Evolutionary conservation across 2,329 filamentous ascomycete species (phyloP).

Genomic region (Ophiostoma sp.): DNA sequence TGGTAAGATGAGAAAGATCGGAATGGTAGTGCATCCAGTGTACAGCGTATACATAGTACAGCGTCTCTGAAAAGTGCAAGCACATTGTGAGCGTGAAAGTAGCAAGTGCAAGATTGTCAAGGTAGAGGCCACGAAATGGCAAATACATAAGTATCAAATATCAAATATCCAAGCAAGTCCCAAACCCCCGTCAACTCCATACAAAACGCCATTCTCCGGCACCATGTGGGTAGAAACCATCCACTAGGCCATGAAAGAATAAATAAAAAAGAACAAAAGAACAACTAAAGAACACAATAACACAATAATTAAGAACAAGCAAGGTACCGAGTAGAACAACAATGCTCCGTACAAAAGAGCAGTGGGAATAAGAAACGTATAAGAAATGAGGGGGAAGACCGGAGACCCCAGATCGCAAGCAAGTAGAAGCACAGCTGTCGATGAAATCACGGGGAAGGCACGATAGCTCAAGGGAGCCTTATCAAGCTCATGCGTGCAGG

Average conservation of each 20-base stretch:
- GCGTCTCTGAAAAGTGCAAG: neutral
- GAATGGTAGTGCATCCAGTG: neutral
- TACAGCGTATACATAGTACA: neutral
- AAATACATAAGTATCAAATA: neutral
- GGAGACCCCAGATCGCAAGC: neutral
- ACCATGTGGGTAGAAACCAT: neutral
- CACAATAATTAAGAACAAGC: neutral
- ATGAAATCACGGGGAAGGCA: neutral
- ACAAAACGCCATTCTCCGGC: conserved; percentile 13
- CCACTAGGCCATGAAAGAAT: neutral
- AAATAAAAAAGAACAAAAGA: neutral
- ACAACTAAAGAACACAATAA: neutral
- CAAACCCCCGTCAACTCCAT: neutral
- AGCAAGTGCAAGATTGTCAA: neutral
- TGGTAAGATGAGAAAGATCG: neutral
- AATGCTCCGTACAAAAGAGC: neutral
- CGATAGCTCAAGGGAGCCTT: neutral
- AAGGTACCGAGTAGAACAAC: neutral
- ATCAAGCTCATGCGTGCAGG: conserved; percentile 7
- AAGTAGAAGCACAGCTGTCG: neutral
- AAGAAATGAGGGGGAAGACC: neutral
- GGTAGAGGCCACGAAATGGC: neutral
- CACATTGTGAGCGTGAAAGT: too few species aligned
- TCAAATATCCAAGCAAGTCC: neutral
- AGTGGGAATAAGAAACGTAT: neutral